Evolutionary conservation across 2,329 filamentous ascomycete genomes (phyloP).

Genomic region (Aspergillus sp.): DNA sequence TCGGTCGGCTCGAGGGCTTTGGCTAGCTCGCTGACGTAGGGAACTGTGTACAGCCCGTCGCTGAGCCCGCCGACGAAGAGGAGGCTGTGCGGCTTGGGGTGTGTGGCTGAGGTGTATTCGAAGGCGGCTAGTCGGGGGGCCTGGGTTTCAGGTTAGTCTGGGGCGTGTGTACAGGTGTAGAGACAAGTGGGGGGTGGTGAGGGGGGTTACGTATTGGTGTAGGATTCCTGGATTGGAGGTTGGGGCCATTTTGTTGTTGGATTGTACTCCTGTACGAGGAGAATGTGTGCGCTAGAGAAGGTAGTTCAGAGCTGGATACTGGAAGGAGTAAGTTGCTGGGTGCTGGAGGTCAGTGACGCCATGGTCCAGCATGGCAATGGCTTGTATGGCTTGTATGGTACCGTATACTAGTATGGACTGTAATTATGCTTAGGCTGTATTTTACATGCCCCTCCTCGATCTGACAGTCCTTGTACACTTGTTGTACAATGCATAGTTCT

Average conservation of each 20-base stretch:
- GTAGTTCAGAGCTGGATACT: too few relatives aligned
- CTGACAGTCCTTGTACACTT: too few relatives aligned
- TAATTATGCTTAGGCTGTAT: too few relatives aligned
- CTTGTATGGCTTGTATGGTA: too few relatives aligned
- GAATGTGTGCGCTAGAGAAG: too few relatives aligned
- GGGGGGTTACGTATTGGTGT: conserved; percentile 27
- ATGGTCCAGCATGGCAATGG: too few relatives aligned
- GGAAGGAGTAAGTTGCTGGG: too few relatives aligned
- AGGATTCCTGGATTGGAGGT: conserved; percentile 21
- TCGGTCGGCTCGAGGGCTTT: conserved; percentile 36
- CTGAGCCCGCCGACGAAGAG: conserved; percentile 52
- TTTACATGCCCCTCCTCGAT: too few relatives aligned
- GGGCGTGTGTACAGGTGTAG: neutral
- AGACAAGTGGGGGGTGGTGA: neutral
- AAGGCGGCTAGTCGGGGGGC: conserved; percentile 32
- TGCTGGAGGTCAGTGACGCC: too few relatives aligned
- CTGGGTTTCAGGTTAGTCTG: conserved; percentile 15
- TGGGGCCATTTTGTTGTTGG: conserved; percentile 8
- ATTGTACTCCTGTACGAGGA: too few relatives aligned
- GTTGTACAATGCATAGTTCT: too few relatives aligned
- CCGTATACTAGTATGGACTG: too few relatives aligned
- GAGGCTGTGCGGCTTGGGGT: conserved; percentile 38
- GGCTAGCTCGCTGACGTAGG: conserved; percentile 45
- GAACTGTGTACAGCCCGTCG: conserved; percentile 48
- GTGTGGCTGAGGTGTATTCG: conserved; percentile 24